Base-by-base conservation (phyloP, 2,329 filamentous ascomycete species). In the Thermoascus crustaceus region DNA sequence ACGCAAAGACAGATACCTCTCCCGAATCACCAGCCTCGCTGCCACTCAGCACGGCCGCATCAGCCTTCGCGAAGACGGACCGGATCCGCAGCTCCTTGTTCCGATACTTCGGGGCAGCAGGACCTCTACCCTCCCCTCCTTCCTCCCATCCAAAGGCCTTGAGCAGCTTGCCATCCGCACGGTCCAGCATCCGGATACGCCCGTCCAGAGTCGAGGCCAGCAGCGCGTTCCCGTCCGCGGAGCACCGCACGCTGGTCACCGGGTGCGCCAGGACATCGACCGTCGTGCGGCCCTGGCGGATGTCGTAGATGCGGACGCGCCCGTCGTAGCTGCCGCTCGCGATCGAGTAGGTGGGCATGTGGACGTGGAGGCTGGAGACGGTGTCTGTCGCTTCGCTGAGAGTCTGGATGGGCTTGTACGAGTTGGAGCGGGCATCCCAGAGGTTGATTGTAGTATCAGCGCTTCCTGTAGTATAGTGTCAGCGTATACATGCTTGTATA, bases 281-380 rank as follows among this genome's bases (percentile, higher is more conserved):
- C 4, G 76, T 75, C 32, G 79, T 71, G 34, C 68, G 69, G 0
- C 88, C 88, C 70, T 76, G 82, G 36, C 86, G 72, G 25, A 94
- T 63, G 63, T 96, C 89, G 63, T 96, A 95, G 40, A 72, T 72
- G 35, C 89, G 69, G 1, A 93, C 76, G 39, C 82, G 71, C 2
- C 88, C 88, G 61, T 96, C 89, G 38, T 94, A 85, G 56, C 85
- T 88, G 0, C 82, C 86, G 1, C 75, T 73, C 2, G 86, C 61
- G 32, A 96, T 75, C 59, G 55, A 63, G 38, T 59, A 61, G 0
- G 50, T 57, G 7, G 55, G 47, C 50, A 54, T 57, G 32, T 66
- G 60, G 2, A 59, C 56, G 38, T 61, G 54, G 4, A 66, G 41
- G 5, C 52, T 54, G 5, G 62, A 64, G 30, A 66, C 61, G 6